phyloP scores from a whole-genome alignment of 257 asterid species.

The Solanum pimpinellifolium region DNA sequence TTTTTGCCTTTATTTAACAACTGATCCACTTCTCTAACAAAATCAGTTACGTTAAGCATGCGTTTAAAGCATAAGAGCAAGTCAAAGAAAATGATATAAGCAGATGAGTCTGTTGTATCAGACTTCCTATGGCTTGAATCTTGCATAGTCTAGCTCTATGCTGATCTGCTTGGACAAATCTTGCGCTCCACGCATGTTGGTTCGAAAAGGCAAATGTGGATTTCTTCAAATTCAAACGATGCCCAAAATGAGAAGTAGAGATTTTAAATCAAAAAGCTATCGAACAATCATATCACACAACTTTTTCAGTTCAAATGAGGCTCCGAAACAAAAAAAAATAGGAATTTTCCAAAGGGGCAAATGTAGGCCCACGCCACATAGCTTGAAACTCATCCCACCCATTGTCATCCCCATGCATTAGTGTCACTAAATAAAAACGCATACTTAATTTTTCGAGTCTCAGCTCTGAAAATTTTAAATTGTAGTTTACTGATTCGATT shows the following conservation, averaged over 20 bases:
- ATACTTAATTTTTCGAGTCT: neutral
- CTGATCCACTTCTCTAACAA: neutral
- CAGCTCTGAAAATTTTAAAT: neutral
- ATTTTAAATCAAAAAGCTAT: neutral
- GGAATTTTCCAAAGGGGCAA: neutral
- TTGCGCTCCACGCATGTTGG: neutral
- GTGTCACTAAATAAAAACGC: neutral
- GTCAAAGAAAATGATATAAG: neutral
- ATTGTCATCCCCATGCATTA: neutral
- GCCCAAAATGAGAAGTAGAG: neutral
- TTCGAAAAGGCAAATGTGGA: neutral
- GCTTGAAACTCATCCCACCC: neutral
- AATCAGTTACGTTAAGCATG: neutral
- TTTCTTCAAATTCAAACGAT: neutral
- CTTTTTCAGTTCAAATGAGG: neutral
- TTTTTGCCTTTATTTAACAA: neutral
- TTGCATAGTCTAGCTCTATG: neutral
- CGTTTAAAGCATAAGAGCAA: neutral
- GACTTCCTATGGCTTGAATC: neutral
- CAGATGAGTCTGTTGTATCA: neutral
- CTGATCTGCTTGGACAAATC: neutral
- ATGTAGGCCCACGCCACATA: neutral
- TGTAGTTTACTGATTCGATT: neutral
- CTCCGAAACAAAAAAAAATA: neutral
- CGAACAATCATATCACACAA: neutral